These are phyloP conservation scores for Aspergillus haitiensis DNA, from an alignment of 495 filamentous ascomycete genomes.

Conservation along the genomic window DNA sequence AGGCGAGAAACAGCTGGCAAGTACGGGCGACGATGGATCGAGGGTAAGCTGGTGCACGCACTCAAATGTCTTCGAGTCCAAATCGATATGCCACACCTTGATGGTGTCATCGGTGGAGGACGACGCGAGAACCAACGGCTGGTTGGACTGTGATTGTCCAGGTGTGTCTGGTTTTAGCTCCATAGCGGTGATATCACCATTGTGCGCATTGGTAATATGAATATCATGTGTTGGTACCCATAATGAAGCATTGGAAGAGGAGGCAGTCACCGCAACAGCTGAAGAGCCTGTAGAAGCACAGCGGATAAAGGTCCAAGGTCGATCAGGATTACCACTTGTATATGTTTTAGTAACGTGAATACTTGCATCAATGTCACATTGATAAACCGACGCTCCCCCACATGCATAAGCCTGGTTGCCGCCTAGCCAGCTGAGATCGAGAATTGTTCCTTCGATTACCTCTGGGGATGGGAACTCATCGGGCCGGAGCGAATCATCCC, in stretches of 20 bases:
- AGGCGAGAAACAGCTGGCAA: constrained; percentile 67
- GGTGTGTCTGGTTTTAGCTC: constrained; percentile 40
- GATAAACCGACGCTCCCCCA: constrained; percentile 42
- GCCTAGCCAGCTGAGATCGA: constrained; percentile 43
- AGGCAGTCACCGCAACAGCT: constrained; percentile 40
- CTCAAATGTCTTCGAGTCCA: constrained; percentile 58
- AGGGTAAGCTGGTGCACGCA: constrained; percentile 51
- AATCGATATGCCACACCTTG: constrained; percentile 66
- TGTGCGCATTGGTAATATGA: constrained; percentile 40
- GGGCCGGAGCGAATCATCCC: constrained; percentile 45
- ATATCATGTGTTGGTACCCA: constrained; percentile 52
- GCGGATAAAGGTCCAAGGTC: constrained; percentile 44
- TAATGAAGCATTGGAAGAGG: constrained; percentile 34
- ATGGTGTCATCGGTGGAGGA: constrained; percentile 62
- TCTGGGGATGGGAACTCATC: constrained; percentile 46
- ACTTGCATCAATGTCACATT: constrained; percentile 44
- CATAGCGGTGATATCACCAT: constrained; percentile 49
- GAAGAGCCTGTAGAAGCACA: constrained; percentile 28
- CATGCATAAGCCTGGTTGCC: constrained; percentile 40
- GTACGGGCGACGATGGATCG: constrained; percentile 51
- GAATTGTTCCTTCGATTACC: constrained; percentile 39
- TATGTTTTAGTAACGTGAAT: constrained; percentile 42
- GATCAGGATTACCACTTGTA: constrained; percentile 28
- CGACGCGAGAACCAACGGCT: constrained; percentile 43
- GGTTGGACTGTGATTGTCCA: constrained; percentile 25